These are phyloP conservation scores for Butyriboletus loyo DNA, from an alignment of 768 basidiomycete genomes.

Conservation along the genomic window DNA sequence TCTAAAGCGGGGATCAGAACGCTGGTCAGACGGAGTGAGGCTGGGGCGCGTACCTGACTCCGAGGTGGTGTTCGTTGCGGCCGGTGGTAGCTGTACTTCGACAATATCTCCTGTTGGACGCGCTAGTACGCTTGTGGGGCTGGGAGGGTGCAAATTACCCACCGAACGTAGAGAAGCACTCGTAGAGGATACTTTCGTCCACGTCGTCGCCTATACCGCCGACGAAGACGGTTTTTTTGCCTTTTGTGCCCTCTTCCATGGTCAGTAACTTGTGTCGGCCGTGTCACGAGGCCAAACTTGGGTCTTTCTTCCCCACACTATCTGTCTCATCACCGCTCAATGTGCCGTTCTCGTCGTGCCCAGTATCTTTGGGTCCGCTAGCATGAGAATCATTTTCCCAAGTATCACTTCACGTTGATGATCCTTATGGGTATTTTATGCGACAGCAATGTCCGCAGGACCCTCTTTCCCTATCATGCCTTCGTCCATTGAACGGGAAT, in stretches of 20 bases:
- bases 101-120: constrained; percentile 75
- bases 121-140: constrained; percentile 1
- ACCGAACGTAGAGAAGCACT: constrained; percentile 89
- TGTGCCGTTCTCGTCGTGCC: background rate
- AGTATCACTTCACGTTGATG: background rate
- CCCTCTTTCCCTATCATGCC: constrained; percentile 60
- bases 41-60: constrained; percentile 45
- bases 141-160: constrained; percentile 19
- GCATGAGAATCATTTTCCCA: constrained; percentile 1
- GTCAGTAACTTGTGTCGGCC: background rate
- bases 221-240: constrained; percentile 84
- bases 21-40: background rate
- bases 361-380: background rate
- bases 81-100: constrained; percentile 85
- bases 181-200: constrained; percentile 72
- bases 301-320: constrained; percentile 12
- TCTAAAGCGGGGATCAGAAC: constrained; percentile 38
- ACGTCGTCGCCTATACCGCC: constrained; percentile 83
- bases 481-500: constrained; percentile 55
- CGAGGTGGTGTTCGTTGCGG: constrained; percentile 64
- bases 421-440: constrained; percentile 14
- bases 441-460: background rate
- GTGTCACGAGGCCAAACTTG: background rate
- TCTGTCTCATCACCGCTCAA: background rate
- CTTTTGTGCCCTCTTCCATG: constrained; percentile 81